phyloP scores from a whole-genome alignment of 345 rosid species.

The Sonneratia caseolaris region DNA sequence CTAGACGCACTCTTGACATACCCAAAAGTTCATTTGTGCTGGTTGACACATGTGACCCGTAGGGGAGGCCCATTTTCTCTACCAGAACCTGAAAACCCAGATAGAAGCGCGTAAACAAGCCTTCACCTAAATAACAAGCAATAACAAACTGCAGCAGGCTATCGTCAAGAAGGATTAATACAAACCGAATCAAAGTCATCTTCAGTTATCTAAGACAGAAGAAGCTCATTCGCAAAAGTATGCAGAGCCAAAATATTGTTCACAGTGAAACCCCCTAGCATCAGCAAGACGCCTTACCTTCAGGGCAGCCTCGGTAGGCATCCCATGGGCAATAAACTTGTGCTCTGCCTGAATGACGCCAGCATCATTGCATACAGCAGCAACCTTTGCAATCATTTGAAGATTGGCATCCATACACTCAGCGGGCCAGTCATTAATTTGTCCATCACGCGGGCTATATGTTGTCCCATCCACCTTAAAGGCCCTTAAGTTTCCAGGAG shows the following conservation, averaged over 20 bases:
- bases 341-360: slow-evolving; percentile 33
- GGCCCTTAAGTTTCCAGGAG: slow-evolving; percentile 25
- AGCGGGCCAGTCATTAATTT: slow-evolving; percentile 47
- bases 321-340: slow-evolving; percentile 49
- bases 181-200: not conserved
- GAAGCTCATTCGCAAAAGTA: not conserved
- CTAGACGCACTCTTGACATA: slow-evolving; percentile 10
- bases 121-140: not conserved
- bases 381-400: slow-evolving; percentile 53
- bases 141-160: not conserved
- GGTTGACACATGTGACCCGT: slow-evolving; percentile 11
- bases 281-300: slow-evolving; percentile 26
- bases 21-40: slow-evolving; percentile 22
- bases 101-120: not conserved
- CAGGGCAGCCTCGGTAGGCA: slow-evolving; percentile 73
- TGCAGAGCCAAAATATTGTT: not conserved
- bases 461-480: slow-evolving; percentile 61
- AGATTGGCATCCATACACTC: slow-evolving; percentile 53
- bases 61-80: slow-evolving; percentile 64
- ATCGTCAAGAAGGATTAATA: not conserved
- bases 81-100: slow-evolving; percentile 42
- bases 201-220: not conserved
- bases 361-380: slow-evolving; percentile 64
- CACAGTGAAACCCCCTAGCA: not conserved
- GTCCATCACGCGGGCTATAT: slow-evolving; percentile 50